phyloP scores from a whole-genome alignment of 1,284 basidiomycete species.

The Gomphus bonarii region DNA sequence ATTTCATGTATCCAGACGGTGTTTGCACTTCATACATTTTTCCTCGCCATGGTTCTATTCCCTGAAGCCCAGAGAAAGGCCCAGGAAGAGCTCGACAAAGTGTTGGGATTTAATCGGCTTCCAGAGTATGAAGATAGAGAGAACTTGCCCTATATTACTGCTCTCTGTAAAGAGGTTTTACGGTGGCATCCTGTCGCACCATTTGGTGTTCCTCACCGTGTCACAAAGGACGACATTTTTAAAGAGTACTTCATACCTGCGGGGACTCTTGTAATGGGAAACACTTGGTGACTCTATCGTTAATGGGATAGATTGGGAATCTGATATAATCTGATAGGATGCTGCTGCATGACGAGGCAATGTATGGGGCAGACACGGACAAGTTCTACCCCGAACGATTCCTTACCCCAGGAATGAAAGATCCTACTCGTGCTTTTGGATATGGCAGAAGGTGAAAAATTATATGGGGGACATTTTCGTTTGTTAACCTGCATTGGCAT shows the following conservation, averaged over 20 bases:
- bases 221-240: conserved; percentile 15
- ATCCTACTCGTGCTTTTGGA: too few species aligned
- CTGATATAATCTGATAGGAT: neutral
- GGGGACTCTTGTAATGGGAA: conserved; percentile 9
- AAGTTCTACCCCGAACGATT: too few species aligned
- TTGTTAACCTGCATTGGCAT: too few species aligned
- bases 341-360: conserved; percentile 1
- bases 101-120: neutral
- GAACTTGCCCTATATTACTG: conserved; percentile 5
- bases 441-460: conserved; percentile 6
- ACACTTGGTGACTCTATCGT: conserved; percentile 5
- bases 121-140: conserved; percentile 2
- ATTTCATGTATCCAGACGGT: neutral
- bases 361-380: too few species aligned
- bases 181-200: conserved; percentile 6
- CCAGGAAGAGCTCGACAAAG: neutral
- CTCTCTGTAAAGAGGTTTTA: conserved; percentile 5
- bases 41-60: conserved; percentile 2
- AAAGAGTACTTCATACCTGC: conserved; percentile 9
- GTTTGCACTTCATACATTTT: conserved; percentile 11
- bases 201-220: conserved; percentile 12
- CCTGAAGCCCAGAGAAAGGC: conserved; percentile 4
- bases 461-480: too few species aligned
- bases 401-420: neutral
- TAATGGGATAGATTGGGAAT: neutral